Evolutionary conservation across 1,284 basidiomycete genomes (phyloP).

Genomic region (Ustilago loliicola): DNA sequence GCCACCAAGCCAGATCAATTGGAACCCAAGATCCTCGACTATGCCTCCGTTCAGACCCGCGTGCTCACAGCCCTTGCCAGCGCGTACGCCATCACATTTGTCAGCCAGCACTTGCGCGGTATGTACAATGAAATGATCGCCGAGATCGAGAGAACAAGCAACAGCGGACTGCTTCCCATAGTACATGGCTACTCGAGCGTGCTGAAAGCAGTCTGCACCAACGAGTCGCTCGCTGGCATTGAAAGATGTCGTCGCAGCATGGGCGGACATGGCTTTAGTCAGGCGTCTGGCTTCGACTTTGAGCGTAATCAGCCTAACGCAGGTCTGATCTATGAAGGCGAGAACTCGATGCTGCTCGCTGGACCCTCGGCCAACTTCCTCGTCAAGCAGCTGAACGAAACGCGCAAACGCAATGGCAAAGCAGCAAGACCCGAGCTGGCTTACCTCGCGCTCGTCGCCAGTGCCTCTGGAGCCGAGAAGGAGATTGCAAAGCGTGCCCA

Average conservation of each 20-base stretch:
- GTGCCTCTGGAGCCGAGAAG: not conserved
- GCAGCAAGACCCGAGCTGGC: conserved; percentile 36
- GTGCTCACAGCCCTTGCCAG: conserved; percentile 57
- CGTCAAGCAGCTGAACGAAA: conserved; percentile 54
- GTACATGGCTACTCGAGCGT: conserved; percentile 62
- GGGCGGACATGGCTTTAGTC: conserved; percentile 60
- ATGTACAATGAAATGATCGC: conserved; percentile 57
- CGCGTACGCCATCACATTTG: conserved; percentile 57
- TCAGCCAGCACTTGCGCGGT: conserved; percentile 45
- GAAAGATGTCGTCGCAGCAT: conserved; percentile 55
- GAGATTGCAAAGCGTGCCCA: conserved; percentile 20
- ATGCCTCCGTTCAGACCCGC: conserved; percentile 53
- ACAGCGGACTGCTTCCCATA: conserved; percentile 46
- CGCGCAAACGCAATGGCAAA: conserved; percentile 25
- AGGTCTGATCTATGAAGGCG: conserved; percentile 62
- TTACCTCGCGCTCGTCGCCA: conserved; percentile 35
- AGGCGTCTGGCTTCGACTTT: conserved; percentile 58
- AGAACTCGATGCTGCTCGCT: conserved; percentile 60
- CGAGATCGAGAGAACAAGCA: conserved; percentile 39
- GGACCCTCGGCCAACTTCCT: conserved; percentile 60
- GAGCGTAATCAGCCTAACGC: conserved; percentile 61
- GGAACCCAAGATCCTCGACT: conserved; percentile 62
- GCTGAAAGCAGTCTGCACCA: conserved; percentile 58
- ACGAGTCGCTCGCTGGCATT: conserved; percentile 52
- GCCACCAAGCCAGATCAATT: conserved; percentile 32